A percentile compares a stretch with the other conserved stretches of the same genome.
These are phyloP conservation scores for Ilex asprella DNA, from an alignment of 257 asterid species.

Conservation along the genomic window DNA sequence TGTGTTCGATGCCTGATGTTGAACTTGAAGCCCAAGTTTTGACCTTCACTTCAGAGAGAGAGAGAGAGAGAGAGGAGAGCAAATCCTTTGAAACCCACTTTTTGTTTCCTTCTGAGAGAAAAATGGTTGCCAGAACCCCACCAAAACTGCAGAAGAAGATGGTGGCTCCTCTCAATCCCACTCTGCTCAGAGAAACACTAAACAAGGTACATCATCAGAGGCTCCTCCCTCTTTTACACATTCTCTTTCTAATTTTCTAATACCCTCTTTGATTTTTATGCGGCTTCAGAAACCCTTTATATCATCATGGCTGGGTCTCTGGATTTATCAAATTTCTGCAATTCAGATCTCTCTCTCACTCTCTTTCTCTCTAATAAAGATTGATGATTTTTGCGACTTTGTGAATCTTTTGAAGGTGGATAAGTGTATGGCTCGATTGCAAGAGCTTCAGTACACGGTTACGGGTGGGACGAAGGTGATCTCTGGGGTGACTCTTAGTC, in stretches of 20 bases:
- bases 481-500: not conserved
- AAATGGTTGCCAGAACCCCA: conserved; percentile 92
- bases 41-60: conserved; percentile 5
- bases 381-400: not conserved
- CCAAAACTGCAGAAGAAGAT: conserved; percentile 39
- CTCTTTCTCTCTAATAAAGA: not conserved
- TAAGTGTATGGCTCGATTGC: conserved; percentile 80
- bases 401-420: conserved; percentile 52
- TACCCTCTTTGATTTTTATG: not conserved
- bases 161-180: conserved; percentile 47
- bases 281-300: too few relatives aligned
- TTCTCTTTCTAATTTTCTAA: not conserved
- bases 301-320: not conserved
- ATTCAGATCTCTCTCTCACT: not conserved
- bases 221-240: not conserved
- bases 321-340: not conserved
- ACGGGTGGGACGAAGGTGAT: conserved; percentile 20
- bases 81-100: conserved; percentile 5
- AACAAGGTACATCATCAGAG: conserved; percentile 36
- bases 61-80: conserved; percentile 12
- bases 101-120: conserved; percentile 1
- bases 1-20: too few relatives aligned
- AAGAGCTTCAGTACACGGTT: conserved; percentile 82
- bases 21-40: conserved; percentile 1
- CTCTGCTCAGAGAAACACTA: conserved; percentile 65